phyloP scores from a whole-genome alignment of 1,139 yeast genomes.

The Hansenula anomala region DNA sequence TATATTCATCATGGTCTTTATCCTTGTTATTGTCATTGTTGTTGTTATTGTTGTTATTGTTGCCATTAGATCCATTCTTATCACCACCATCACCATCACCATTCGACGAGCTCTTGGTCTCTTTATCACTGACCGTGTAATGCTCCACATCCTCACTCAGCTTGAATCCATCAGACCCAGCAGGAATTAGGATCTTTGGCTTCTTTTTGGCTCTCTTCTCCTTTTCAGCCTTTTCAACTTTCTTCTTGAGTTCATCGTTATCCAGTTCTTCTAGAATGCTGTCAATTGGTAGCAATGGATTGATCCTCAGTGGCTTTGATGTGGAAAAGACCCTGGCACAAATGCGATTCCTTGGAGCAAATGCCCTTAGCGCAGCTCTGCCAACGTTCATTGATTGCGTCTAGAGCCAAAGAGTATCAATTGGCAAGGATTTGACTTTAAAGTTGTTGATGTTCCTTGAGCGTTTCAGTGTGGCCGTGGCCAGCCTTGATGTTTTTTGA shows the following conservation, averaged over 20 bases:
- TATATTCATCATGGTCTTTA: constrained; percentile 10
- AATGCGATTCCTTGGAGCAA: not conserved
- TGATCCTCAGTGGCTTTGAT: constrained; percentile 11
- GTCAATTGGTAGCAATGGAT: constrained; percentile 30
- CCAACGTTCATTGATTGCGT: not conserved
- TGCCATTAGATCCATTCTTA: constrained; percentile 6
- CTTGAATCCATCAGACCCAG: constrained; percentile 14
- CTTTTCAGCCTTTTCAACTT: constrained; percentile 10
- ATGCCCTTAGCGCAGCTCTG: not conserved
- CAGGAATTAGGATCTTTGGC: constrained; percentile 18
- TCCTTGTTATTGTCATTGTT: constrained; percentile 8
- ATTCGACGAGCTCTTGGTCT: not conserved
- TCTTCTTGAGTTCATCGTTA: constrained; percentile 14
- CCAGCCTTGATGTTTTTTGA: no score
- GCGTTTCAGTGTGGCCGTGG: no score
- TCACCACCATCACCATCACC: constrained; percentile 5
- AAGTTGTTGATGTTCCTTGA: no score
- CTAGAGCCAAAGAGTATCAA: no score
- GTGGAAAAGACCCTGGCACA: not conserved
- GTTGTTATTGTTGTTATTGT: constrained; percentile 9
- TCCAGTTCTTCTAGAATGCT: constrained; percentile 19
- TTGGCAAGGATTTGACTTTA: no score
- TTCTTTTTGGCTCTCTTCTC: constrained; percentile 8
- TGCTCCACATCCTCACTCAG: not conserved
- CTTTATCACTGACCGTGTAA: constrained; percentile 3